These are phyloP conservation scores for Apiospora marii DNA, from an alignment of 2,329 filamentous ascomycete species.

Conservation along the genomic window DNA sequence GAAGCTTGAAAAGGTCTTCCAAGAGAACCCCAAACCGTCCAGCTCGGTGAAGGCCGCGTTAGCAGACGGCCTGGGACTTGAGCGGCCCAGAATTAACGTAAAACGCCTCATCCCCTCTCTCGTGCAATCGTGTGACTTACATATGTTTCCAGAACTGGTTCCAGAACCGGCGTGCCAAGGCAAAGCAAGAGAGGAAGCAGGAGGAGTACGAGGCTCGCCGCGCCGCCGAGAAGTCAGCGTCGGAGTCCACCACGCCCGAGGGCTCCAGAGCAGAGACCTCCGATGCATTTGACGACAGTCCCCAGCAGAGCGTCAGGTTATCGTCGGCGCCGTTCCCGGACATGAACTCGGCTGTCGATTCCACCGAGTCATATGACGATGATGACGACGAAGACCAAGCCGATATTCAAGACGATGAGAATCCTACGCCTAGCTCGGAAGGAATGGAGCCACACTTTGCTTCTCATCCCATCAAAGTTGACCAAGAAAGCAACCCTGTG, in stretches of 20 bases:
- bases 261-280: constrained; percentile 29
- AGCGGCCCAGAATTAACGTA: constrained; percentile 70
- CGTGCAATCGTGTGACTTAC: constrained; percentile 30
- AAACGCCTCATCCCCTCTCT: constrained; percentile 32
- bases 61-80: constrained; percentile 68
- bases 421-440: constrained; percentile 14
- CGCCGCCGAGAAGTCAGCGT: constrained; percentile 43
- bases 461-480: constrained; percentile 10
- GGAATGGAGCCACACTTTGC: constrained; percentile 11
- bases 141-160: constrained; percentile 68
- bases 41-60: constrained; percentile 68
- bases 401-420: neutral
- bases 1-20: constrained; percentile 67
- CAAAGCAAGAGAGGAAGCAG: constrained; percentile 69
- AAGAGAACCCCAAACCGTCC: constrained; percentile 70
- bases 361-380: constrained; percentile 4
- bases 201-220: constrained; percentile 57
- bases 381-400: neutral
- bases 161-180: constrained; percentile 70
- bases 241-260: neutral
- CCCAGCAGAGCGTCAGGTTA: constrained; percentile 43
- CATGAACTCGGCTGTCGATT: constrained; percentile 35
- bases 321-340: constrained; percentile 48
- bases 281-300: constrained; percentile 40
- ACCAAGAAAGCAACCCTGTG: constrained; percentile 3